Conservation (phyloP, 768 basidiomycete genomes). For the Piloderma croceum region DNA sequence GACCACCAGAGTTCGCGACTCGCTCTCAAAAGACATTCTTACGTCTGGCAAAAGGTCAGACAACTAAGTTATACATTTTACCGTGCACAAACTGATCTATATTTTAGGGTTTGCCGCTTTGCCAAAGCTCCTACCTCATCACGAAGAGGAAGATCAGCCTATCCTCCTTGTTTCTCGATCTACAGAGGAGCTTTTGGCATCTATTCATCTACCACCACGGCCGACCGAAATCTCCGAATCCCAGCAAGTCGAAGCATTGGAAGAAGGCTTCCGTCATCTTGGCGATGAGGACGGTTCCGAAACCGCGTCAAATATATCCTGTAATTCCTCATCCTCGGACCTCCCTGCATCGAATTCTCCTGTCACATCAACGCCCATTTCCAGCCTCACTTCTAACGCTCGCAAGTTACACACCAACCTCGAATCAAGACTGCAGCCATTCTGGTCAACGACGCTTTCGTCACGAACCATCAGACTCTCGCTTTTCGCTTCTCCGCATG, state of each 20-base stretch:
- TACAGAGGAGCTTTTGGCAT: constrained; percentile 45
- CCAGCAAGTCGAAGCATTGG: constrained; percentile 50
- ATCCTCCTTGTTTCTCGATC: constrained; percentile 30
- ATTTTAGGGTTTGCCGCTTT: constrained; percentile 64
- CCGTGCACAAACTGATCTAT: constrained; percentile 4
- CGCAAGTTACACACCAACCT: constrained; percentile 67
- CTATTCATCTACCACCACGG: constrained; percentile 47
- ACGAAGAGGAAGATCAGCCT: constrained; percentile 15
- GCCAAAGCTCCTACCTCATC: constrained; percentile 46
- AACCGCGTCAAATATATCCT: background rate
- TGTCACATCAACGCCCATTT: constrained; percentile 1
- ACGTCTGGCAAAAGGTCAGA: constrained; percentile 53
- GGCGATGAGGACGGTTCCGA: constrained; percentile 1
- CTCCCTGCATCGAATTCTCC: constrained; percentile 8
- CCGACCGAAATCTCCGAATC: constrained; percentile 59
- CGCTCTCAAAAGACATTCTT: constrained; percentile 76
- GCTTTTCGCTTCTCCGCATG: constrained; percentile 41
- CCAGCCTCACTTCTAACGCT: constrained; percentile 27
- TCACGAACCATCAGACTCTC: constrained; percentile 57
- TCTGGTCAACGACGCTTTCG: constrained; percentile 73
- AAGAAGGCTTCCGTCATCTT: constrained; percentile 47
- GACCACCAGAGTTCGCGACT: constrained; percentile 53
- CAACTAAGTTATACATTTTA: constrained; percentile 1
- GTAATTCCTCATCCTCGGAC: constrained; percentile 6
- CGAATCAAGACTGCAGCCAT: constrained; percentile 67